Conservation (phyloP, 176 grass and related monocot genomes). For the Carex scoparia region DNA sequence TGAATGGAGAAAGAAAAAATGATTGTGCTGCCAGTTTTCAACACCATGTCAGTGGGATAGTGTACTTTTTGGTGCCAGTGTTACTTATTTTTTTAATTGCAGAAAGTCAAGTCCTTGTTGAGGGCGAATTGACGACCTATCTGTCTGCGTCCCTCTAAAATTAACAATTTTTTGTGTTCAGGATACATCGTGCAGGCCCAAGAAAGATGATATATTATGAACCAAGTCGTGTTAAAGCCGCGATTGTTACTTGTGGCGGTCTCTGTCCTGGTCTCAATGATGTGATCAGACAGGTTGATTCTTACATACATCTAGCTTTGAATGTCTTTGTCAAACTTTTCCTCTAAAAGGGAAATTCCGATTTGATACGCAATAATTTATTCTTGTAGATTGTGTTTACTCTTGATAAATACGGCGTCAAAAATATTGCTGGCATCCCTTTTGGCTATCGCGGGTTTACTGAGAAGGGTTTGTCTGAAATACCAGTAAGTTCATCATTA, state of each 20-base stretch:
- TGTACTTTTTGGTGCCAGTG: neutral
- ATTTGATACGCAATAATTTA: constrained; percentile 16
- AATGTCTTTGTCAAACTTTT: neutral
- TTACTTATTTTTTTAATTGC: constrained; percentile 1
- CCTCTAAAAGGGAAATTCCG: neutral
- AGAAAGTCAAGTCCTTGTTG: neutral
- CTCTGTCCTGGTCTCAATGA: constrained; percentile 98
- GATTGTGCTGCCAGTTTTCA: neutral
- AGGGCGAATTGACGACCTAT: neutral
- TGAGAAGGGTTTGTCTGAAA: constrained; percentile 67
- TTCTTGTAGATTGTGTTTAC: constrained; percentile 91
- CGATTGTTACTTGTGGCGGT: constrained; percentile 86
- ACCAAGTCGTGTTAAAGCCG: constrained; percentile 80
- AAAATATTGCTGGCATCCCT: constrained; percentile 94
- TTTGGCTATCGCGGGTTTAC: constrained; percentile 92
- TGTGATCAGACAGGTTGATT: constrained; percentile 78
- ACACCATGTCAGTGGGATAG: neutral
- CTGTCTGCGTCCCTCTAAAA: neutral
- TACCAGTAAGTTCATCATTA: constrained; percentile 46
- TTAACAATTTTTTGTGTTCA: constrained; percentile 24
- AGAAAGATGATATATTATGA: constrained; percentile 92
- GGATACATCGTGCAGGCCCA: constrained; percentile 88
- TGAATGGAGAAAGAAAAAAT: neutral
- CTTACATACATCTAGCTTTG: neutral
- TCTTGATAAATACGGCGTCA: constrained; percentile 94